Evolutionary conservation across 805 yeast species (phyloP).

Genomic region (Hanseniaspora occidentalis): DNA sequence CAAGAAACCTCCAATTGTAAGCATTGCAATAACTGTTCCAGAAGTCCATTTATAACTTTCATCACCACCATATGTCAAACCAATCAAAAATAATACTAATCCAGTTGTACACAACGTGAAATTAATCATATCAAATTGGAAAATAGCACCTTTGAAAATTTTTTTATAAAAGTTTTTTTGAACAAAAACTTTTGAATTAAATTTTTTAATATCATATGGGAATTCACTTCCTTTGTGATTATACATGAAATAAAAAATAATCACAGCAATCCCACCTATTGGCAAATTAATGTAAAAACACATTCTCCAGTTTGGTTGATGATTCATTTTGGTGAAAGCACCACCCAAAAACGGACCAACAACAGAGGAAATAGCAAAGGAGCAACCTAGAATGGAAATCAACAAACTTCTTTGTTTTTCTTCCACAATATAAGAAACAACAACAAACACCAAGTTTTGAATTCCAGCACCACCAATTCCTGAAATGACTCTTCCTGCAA

Average conservation of each 20-base stretch:
- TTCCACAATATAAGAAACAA: constrained; percentile 29
- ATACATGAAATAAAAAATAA: constrained; percentile 10
- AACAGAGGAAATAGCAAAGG: constrained; percentile 38
- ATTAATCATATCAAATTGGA: constrained; percentile 16
- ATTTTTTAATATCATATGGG: constrained; percentile 1
- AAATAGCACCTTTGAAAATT: constrained; percentile 1
- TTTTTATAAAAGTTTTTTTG: not conserved
- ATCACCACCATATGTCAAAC: constrained; percentile 40
- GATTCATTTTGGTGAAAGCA: constrained; percentile 35
- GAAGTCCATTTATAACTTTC: constrained; percentile 43
- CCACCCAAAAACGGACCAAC: constrained; percentile 60
- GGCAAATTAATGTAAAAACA: constrained; percentile 63
- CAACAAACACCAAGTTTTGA: constrained; percentile 42
- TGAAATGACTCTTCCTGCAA: constrained; percentile 59
- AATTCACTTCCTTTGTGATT: constrained; percentile 3
- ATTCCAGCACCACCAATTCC: constrained; percentile 68
- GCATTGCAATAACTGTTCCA: constrained; percentile 28
- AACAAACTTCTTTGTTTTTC: constrained; percentile 16
- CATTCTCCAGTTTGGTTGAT: constrained; percentile 59
- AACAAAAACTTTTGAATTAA: not conserved
- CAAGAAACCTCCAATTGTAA: constrained; percentile 31
- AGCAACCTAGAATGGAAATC: constrained; percentile 15
- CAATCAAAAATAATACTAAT: constrained; percentile 14
- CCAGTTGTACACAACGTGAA: constrained; percentile 16
- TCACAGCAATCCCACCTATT: constrained; percentile 35